A percentile compares a stretch with the other conserved stretches of the same genome.
phyloP scores from a whole-genome alignment of 1,284 basidiomycete species.

The Schizophyllum amplum region DNA sequence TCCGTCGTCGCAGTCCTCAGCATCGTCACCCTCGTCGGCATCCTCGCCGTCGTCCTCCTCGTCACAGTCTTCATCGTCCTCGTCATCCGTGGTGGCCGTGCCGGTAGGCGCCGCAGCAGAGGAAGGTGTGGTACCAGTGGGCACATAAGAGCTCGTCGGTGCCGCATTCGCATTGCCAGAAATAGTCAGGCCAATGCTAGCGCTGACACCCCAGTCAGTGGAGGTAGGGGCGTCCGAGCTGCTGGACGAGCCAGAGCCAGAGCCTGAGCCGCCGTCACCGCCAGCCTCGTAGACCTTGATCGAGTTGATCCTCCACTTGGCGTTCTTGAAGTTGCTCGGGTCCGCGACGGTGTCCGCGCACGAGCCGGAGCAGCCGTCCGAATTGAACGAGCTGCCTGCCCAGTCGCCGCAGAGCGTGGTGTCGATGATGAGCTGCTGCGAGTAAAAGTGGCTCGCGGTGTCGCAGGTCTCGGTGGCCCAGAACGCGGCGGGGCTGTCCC shows the following conservation, averaged over 20 bases:
- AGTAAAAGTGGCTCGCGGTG: slow-evolving; percentile 56
- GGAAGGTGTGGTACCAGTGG: neutral
- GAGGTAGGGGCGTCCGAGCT: neutral
- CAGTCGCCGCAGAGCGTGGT: slow-evolving; percentile 56
- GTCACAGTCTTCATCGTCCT: neutral
- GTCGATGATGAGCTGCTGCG: slow-evolving; percentile 65
- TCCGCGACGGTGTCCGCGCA: slow-evolving; percentile 48
- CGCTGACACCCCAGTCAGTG: neutral
- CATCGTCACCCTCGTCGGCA: neutral
- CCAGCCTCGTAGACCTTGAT: neutral
- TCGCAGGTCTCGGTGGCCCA: slow-evolving; percentile 60
- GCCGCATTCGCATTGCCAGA: neutral
- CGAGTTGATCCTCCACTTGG: neutral
- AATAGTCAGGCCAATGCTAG: neutral
- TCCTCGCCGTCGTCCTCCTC: neutral
- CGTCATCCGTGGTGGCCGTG: neutral
- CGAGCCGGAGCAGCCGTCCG: slow-evolving; percentile 45
- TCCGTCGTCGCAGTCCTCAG: neutral
- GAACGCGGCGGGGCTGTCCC: slow-evolving; percentile 62
- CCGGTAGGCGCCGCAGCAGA: neutral
- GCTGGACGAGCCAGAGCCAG: neutral
- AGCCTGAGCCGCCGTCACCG: neutral
- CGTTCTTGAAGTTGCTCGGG: slow-evolving; percentile 33
- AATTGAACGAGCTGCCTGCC: slow-evolving; percentile 41
- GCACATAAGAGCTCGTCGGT: neutral